Base-by-base conservation (phyloP, 768 basidiomycete species). In the Lepiota subincarnata region DNA sequence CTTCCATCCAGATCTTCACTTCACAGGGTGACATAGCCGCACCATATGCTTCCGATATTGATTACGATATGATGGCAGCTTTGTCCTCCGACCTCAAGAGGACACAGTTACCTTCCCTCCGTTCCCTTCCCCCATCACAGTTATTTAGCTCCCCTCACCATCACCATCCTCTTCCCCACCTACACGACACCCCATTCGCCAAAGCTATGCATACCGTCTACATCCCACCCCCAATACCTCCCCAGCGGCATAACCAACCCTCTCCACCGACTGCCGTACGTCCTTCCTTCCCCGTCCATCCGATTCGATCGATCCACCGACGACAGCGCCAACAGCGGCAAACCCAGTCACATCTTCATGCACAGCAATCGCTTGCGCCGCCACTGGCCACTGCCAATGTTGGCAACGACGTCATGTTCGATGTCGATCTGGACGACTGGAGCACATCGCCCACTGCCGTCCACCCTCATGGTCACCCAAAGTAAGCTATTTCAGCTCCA, bases 381-480 rank as follows among this genome's bases (percentile, higher is more conserved):
- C 51, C 60, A 11, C 52, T 58, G 4, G 20, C 37, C 20, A 54
- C 50, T 37, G 35, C 48, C 44, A 56, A 31, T 50, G 53, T 56
- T 38, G 45, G 24, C 48, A 54, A 31, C 53, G 53, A 58, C 43
- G 45, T 34, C 50, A 54, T 65, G 28, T 62, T 64, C 38, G 62
- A 65, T 31, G 60, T 64, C 49, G 63, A 66, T 43, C 18, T 63
- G 20, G 68, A 69, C 34, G 63, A 66, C 43, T 69, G 65, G 61
- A 57, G 57, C 42, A 19, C 62, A 18, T 57, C 54, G 20, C 55
- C 59, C 34, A 22, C 19, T 18, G 22, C 37, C 22, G n/a, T 46
- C n/a, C 24, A 45, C 35, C n/a, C 35, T 6, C 51, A 58, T 43
- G 13, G 48, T 54, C 37, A 49, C 56, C 42, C 62, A 56, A 48